phyloP scores from a whole-genome alignment of 305 asterid species.

The Solanum hybrid region DNA sequence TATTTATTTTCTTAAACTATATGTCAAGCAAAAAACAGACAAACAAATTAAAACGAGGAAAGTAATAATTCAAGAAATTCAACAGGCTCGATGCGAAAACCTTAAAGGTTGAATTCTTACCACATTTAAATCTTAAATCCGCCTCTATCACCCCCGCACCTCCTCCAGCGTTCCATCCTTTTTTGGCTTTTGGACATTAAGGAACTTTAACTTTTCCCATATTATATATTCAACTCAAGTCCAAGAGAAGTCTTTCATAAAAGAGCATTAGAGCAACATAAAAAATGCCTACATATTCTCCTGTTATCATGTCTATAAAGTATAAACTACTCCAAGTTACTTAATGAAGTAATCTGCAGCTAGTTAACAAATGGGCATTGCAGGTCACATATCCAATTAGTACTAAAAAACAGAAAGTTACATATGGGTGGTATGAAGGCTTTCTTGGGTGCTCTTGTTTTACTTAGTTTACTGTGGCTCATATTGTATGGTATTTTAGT shows the following conservation, averaged over 20 bases:
- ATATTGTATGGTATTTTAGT: constrained; percentile 27
- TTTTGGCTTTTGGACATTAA: background rate
- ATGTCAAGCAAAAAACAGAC: background rate
- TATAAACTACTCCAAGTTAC: background rate
- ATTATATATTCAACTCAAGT: background rate
- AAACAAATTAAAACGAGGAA: background rate
- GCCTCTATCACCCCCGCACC: background rate
- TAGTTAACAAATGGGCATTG: background rate
- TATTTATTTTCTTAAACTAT: background rate
- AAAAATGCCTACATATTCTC: background rate
- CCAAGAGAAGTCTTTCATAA: background rate
- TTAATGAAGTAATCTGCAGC: background rate
- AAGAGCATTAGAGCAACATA: background rate
- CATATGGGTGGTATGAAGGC: constrained; percentile 6
- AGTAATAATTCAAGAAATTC: background rate
- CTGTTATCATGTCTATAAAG: background rate
- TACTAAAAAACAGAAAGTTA: background rate
- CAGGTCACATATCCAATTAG: background rate
- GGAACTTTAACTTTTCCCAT: background rate
- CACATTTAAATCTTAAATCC: background rate
- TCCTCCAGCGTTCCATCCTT: background rate
- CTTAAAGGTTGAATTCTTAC: background rate
- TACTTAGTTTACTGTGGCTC: constrained; percentile 32
- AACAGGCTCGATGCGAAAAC: background rate
- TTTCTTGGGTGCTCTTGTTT: constrained; percentile 17